Conservation (phyloP, 1,284 basidiomycete species). For the Ganoderma lingzhi region DNA sequence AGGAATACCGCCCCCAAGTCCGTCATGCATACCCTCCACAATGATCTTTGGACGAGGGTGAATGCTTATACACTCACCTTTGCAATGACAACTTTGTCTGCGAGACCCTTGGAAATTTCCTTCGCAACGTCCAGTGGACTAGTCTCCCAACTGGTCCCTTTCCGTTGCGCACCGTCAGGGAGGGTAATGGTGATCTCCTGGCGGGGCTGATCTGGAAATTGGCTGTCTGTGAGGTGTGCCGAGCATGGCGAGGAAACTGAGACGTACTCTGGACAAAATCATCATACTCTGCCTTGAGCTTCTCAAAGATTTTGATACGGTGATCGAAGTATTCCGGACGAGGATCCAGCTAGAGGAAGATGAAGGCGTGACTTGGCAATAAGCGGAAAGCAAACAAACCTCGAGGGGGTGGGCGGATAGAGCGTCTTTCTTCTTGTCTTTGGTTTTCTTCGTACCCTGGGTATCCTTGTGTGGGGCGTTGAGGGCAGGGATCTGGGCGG, state of each 20-base stretch:
- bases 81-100: slow-evolving; percentile 92
- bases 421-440: slow-evolving; percentile 53
- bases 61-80: slow-evolving; percentile 62
- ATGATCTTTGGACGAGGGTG: no score
- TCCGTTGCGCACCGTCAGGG: slow-evolving; percentile 86
- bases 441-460: slow-evolving; percentile 44
- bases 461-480: slow-evolving; percentile 43
- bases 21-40: neutral
- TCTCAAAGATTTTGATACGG: slow-evolving; percentile 91
- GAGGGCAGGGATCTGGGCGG: slow-evolving; percentile 45
- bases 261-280: slow-evolving; percentile 77
- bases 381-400: slow-evolving; percentile 47
- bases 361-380: neutral
- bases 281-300: slow-evolving; percentile 89
- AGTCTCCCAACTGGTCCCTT: slow-evolving; percentile 96
- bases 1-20: neutral
- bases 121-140: slow-evolving; percentile 93
- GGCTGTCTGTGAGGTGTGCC: slow-evolving; percentile 5
- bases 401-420: slow-evolving; percentile 66
- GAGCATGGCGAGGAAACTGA: neutral
- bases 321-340: slow-evolving; percentile 89
- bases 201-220: slow-evolving; percentile 77
- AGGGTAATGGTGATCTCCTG: slow-evolving; percentile 88
- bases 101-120: slow-evolving; percentile 87
- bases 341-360: slow-evolving; percentile 71